Base-by-base conservation (phyloP, 2,329 filamentous ascomycete species). In the Fusarium nelsonii region DNA sequence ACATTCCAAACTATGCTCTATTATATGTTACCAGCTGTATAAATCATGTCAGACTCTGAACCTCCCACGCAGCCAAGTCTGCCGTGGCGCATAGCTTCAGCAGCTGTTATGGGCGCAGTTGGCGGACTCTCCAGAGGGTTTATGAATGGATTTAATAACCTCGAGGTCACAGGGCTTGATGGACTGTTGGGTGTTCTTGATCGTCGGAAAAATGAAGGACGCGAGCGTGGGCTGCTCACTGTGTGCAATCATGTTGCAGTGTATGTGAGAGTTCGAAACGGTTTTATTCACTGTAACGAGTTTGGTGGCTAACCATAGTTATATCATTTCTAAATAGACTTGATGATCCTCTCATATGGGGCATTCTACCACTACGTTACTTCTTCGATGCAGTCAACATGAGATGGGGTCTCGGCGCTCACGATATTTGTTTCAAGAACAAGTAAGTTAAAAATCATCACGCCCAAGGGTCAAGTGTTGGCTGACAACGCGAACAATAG, bases 311-410 rank as follows among this genome's bases (percentile, higher is more conserved):
- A 50, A 50, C 48, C n/a, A 39, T 33, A 18, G 33, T 30, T 28
- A 30, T 30, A 12, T 50, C 26, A 50, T 28, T n/a, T 26, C 48
- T 50, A 37, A 39, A 50, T 28, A 97, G 95, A 62, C 82, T 98
- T 73, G 96, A 99, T 80, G 96, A 99, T 81, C 96, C 96, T 28
- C 81, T 98, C 61, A 90, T 97, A 72, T 99, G 95, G 95, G 96
- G 95, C 18, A 88, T 93, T 36, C 82, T 99, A 6, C 96, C 96
- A 2, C 79, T 92, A 45, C 85, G 87, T 50, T 93, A 96, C 76
- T 83, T 88, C 69, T 89, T 92, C 74, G 88, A 90, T 62, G 88
- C 92, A 20, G 84, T 86, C 58, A 96, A 94, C 76, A 85, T 94
- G 75, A 89, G 96, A 78, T 98, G 94, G 93, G 89, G 91, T 11